A percentile compares a stretch with the other conserved stretches of the same genome.
Conservation (phyloP, 1,284 basidiomycete species). For the Ustilago loliicola region DNA sequence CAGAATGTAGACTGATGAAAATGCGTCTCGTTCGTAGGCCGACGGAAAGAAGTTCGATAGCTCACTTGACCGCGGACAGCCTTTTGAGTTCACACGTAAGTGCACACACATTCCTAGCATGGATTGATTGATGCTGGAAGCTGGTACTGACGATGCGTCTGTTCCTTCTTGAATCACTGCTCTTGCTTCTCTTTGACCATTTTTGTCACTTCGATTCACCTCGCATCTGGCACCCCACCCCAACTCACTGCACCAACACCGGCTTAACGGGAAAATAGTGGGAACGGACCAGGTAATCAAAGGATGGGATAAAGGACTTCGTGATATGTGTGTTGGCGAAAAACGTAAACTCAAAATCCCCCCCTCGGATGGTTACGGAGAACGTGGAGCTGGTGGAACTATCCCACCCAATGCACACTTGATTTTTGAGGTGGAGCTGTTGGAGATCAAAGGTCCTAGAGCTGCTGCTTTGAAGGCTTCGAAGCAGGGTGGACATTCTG, state of each 20-base stretch:
- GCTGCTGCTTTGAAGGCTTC: conserved; percentile 19
- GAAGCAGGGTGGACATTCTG: not conserved
- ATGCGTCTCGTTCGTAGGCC: no score
- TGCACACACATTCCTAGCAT: not conserved
- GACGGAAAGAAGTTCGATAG: conserved; percentile 86
- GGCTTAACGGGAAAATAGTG: conserved; percentile 72
- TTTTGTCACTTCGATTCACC: no score
- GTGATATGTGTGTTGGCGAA: conserved; percentile 87
- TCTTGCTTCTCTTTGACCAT: no score
- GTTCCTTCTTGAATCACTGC: no score
- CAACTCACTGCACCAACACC: not conserved
- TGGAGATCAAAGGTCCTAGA: conserved; percentile 50
- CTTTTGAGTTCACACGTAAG: conserved; percentile 73
- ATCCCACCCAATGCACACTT: conserved; percentile 88
- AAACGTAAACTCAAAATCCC: conserved; percentile 80
- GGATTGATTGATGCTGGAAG: no score
- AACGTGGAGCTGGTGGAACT: conserved; percentile 79
- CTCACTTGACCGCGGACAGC: conserved; percentile 76
- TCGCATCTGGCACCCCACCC: not conserved
- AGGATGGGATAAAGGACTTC: conserved; percentile 74
- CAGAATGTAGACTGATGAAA: no score
- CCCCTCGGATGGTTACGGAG: conserved; percentile 74
- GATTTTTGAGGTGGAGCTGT: conserved; percentile 78
- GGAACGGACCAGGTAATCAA: conserved; percentile 84
- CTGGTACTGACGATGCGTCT: no score